Base-by-base conservation (phyloP, 83 land plant species). In the Picea abies region DNA sequence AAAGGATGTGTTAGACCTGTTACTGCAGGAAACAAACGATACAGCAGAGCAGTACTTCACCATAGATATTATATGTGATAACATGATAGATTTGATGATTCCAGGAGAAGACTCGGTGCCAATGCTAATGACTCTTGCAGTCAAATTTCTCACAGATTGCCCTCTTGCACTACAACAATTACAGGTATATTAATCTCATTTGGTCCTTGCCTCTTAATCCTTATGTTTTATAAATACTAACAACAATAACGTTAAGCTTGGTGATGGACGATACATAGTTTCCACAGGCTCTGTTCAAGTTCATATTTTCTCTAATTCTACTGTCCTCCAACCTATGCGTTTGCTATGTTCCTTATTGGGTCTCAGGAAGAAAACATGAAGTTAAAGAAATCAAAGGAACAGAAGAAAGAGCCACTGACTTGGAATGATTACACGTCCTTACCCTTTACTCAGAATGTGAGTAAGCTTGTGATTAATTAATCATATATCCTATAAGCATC, bases 21-120 rank as follows among this genome's bases (percentile, higher is more conserved):
- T 91, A 70, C 77, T 91, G 17, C 78, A 84, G 60, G 85, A 91
- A 61, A n/a, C 67, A 7, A 83, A 82, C 62, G 29, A 32, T 56
- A 20, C 58, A 76, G 29, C 37, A 5, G 83, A 81, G 60, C 79
- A 83, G 61, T 56, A 14, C 60, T 76, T 91, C 47, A 85, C 89
- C 0, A 86, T 84, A 32, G 88, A 89, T 44, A 69, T 89, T 11
- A 91, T 91, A 35, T 82, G 88, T 12, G 91, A 87, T 37, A 91
- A 91, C 69, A 85, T 91, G 88, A 89, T 91, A 71, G 91, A 91
- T 78, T 58, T 91, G 63, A 91, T 91, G 93, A 91, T 91, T 0
- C 93, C 93, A 6, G 93, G 91, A 2, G 93, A 91, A 65, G 93
- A 91, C 56, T 91, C 93, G 1, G 91, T 91, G 56, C 93, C 93